Conservation (phyloP, 2,329 filamentous ascomycete species). For the Verticillium albo-atrum region DNA sequence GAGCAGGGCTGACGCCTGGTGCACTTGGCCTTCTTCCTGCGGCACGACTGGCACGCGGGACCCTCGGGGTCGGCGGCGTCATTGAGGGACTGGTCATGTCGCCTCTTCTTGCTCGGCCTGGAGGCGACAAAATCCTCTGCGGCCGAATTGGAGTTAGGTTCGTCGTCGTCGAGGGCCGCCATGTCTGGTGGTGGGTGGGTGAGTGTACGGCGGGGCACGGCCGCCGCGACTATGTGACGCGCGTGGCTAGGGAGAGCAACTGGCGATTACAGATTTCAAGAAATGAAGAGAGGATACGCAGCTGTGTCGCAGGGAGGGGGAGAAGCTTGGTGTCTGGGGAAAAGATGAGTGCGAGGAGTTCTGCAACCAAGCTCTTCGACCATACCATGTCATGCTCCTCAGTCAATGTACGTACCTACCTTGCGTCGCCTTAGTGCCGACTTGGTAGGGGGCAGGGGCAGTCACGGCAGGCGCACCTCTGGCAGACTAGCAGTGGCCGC, state of each 20-base stretch:
- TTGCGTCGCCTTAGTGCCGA: no score
- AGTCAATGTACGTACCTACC: no score
- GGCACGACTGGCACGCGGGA: slow-evolving; percentile 33
- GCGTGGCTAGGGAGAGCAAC: neutral
- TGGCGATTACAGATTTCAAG: no score
- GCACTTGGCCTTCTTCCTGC: slow-evolving; percentile 40
- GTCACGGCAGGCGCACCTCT: no score
- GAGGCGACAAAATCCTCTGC: neutral
- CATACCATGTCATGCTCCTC: no score
- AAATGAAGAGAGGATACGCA: no score
- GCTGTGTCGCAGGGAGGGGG: no score
- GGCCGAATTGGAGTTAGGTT: neutral
- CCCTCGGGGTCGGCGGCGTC: neutral
- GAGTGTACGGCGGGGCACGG: no score
- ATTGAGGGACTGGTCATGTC: neutral
- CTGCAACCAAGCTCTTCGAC: no score
- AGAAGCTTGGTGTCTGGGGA: neutral
- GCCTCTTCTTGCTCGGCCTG: neutral
- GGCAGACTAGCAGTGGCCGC: no score
- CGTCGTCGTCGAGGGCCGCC: neutral
- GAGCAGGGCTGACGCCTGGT: slow-evolving; percentile 36
- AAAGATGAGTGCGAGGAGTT: neutral
- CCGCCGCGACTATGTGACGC: neutral
- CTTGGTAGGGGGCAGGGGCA: no score
- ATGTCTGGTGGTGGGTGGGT: neutral